Evolutionary conservation across 306 rosid species (phyloP).

Genomic region (Benincasa hispida): DNA sequence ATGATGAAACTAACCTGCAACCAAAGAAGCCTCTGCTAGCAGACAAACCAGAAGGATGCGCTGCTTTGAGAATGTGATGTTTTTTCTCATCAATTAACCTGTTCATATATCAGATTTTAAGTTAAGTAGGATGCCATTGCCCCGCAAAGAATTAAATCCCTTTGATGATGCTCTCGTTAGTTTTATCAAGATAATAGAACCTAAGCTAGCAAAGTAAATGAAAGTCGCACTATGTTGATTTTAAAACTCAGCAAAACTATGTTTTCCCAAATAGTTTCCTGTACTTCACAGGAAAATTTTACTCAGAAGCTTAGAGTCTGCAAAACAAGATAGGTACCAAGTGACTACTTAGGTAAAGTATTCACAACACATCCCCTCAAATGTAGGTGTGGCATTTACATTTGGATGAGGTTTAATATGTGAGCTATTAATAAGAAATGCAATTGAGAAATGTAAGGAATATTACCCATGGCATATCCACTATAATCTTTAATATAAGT

Average conservation of each 20-base stretch:
- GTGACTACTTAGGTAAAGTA: background rate
- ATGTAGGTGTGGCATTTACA: background rate
- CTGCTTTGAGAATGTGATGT: slow-evolving; percentile 80
- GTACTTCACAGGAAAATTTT: background rate
- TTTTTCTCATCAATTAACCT: slow-evolving; percentile 72
- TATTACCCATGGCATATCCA: background rate
- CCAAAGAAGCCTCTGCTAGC: slow-evolving; percentile 94
- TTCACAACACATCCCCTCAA: background rate
- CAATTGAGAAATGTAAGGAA: background rate
- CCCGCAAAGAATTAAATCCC: background rate
- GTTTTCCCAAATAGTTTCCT: background rate
- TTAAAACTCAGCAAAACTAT: background rate
- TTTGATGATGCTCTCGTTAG: background rate
- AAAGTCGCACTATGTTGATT: background rate
- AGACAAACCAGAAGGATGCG: slow-evolving; percentile 97
- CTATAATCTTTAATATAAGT: background rate
- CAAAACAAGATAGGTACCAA: background rate
- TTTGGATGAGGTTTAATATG: background rate
- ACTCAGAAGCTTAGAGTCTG: background rate
- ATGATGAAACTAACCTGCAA: slow-evolving; percentile 48
- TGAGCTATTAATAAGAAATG: background rate
- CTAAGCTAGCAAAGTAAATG: background rate
- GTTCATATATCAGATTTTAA: background rate
- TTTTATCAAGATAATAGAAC: background rate
- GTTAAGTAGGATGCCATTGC: background rate